A percentile compares a stretch with the other conserved stretches of the same genome.
Evolutionary conservation across 331 rosid species (phyloP).

Genomic region (Rosa hybrid): DNA sequence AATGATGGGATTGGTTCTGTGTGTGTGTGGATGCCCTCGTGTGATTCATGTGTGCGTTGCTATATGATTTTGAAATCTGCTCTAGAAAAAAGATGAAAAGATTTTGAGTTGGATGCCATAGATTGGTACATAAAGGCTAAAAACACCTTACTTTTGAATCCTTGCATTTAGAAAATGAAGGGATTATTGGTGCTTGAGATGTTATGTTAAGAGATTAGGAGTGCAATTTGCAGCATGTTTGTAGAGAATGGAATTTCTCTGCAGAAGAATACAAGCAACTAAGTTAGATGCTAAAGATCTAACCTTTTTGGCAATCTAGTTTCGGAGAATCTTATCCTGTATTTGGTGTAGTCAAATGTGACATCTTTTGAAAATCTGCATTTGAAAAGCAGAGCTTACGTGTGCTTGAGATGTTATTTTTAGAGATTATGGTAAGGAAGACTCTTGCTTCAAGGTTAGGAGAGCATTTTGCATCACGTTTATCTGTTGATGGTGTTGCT

Average conservation of each 20-base stretch:
- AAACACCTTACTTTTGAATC: too few relatives aligned
- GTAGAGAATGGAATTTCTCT: neutral
- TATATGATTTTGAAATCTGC: neutral
- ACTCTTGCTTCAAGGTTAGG: neutral
- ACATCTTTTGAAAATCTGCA: neutral
- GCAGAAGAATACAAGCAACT: constrained; percentile 5
- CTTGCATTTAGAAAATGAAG: neutral
- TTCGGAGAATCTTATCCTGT: neutral
- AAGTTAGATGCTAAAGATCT: constrained; percentile 7
- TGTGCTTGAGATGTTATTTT: neutral
- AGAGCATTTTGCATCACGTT: neutral
- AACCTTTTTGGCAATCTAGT: neutral
- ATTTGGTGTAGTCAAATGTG: neutral
- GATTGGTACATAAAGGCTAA: neutral
- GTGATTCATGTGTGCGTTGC: neutral
- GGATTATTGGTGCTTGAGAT: neutral
- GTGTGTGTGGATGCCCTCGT: neutral
- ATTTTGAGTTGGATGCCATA: neutral
- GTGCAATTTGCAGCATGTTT: neutral
- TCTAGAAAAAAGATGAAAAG: constrained; percentile 3
- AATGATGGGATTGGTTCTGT: neutral
- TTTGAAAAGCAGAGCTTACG: neutral
- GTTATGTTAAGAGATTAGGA: too few relatives aligned
- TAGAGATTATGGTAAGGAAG: neutral
- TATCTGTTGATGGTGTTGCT: neutral